Evolutionary conservation across 345 rosid genomes (phyloP).

Genomic region (Linum trigynum): DNA sequence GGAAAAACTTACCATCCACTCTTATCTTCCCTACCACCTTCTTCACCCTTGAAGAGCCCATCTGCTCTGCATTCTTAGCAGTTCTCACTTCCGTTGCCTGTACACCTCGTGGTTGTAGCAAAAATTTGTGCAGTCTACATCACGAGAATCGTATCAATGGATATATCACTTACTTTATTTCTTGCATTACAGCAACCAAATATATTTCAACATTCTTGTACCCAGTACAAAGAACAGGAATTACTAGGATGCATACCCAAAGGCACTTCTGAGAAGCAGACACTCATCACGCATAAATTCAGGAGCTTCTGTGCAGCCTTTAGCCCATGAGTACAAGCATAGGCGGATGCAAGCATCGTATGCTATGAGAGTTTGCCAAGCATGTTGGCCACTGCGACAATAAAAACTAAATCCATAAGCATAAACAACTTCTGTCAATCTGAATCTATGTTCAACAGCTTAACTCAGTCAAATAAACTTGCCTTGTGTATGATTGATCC

Average conservation of each 20-base stretch:
- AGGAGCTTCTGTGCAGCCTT: constrained; percentile 85
- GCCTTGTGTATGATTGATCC: constrained; percentile 61
- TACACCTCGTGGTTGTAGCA: constrained; percentile 74
- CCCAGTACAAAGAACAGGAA: constrained; percentile 5
- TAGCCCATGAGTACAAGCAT: constrained; percentile 76
- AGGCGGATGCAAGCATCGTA: constrained; percentile 94
- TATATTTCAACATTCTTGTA: neutral
- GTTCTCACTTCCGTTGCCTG: constrained; percentile 37
- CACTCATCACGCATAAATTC: constrained; percentile 88
- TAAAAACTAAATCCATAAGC: constrained; percentile 6
- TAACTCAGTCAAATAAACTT: constrained; percentile 2
- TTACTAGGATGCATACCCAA: constrained; percentile 53
- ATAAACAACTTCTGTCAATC: neutral
- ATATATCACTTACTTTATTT: constrained; percentile 7
- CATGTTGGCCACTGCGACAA: constrained; percentile 62
- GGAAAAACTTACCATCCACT: constrained; percentile 65
- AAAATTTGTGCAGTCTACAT: constrained; percentile 63
- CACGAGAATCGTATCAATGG: neutral
- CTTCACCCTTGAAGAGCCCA: constrained; percentile 41
- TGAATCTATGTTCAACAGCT: neutral
- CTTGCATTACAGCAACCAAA: constrained; percentile 4
- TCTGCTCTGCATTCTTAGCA: constrained; percentile 34
- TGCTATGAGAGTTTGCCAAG: constrained; percentile 88
- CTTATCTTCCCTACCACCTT: constrained; percentile 64
- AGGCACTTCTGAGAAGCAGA: constrained; percentile 75